Evolutionary conservation across 176 grass and related monocot genomes (phyloP).

Genomic region (Puccinellia tenuiflora): DNA sequence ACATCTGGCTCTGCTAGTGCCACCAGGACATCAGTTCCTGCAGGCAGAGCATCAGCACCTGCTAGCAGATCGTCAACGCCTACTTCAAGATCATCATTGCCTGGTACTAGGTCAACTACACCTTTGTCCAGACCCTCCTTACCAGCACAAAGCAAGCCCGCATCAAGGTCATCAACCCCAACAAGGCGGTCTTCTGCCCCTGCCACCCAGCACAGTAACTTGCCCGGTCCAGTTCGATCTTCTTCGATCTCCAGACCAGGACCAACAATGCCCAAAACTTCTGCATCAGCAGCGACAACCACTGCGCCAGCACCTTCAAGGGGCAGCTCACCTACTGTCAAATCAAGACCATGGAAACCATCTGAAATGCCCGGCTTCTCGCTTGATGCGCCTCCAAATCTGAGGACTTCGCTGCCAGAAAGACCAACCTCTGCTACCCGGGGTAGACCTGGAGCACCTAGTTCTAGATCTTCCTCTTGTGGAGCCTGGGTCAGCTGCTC

Average conservation of each 20-base stretch:
- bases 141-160: conserved; percentile 58
- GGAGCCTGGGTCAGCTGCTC: conserved; percentile 60
- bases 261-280: conserved; percentile 36
- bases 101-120: conserved; percentile 68
- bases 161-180: conserved; percentile 58
- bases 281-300: conserved; percentile 32
- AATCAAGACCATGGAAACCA: conserved; percentile 86
- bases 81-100: conserved; percentile 64
- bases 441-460: conserved; percentile 80
- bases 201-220: conserved; percentile 30
- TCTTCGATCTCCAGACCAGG: conserved; percentile 45
- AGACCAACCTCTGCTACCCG: conserved; percentile 81
- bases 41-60: conserved; percentile 60
- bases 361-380: conserved; percentile 86
- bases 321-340: conserved; percentile 78
- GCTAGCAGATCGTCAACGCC: conserved; percentile 70
- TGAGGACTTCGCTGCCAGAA: conserved; percentile 77
- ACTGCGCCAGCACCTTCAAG: conserved; percentile 29
- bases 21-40: conserved; percentile 38
- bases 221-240: conserved; percentile 41
- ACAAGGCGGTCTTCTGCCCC: conserved; percentile 52
- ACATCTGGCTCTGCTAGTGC: conserved; percentile 32
- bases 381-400: conserved; percentile 73
- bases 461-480: conserved; percentile 87
- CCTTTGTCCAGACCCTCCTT: conserved; percentile 59